Percentiles rank a stretch among this genome's conserved stretches.
These are phyloP conservation scores for Cytospora leucostoma DNA, from an alignment of 2,329 filamentous ascomycete genomes.

Conservation along the genomic window DNA sequence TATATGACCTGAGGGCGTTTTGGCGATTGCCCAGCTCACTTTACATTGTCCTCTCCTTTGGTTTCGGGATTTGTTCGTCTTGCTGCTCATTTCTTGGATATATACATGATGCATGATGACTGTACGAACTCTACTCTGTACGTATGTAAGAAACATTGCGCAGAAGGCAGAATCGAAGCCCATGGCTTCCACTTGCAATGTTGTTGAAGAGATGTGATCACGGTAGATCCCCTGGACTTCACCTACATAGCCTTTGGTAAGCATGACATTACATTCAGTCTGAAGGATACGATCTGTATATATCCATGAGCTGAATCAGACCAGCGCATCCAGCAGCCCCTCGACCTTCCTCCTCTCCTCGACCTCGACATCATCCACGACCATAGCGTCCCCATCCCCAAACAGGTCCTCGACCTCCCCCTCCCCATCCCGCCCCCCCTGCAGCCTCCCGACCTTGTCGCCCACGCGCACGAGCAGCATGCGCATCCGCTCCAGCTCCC, in stretches of 20 bases:
- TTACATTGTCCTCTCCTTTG: conserved; percentile 3
- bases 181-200: not conserved
- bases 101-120: not conserved
- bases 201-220: not conserved
- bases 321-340: conserved; percentile 41
- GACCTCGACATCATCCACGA: conserved; percentile 40
- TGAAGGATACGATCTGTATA: too few species aligned
- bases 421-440: conserved; percentile 28
- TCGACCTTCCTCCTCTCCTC: conserved; percentile 47
- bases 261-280: too few species aligned
- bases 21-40: conserved; percentile 11
- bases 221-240: not conserved
- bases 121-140: not conserved
- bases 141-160: not conserved
- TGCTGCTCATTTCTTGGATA: not conserved
- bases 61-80: not conserved
- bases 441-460: conserved; percentile 50
- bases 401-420: conserved; percentile 17
- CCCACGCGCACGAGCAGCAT: conserved; percentile 62
- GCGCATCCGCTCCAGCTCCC: conserved; percentile 67
- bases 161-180: not conserved
- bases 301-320: too few species aligned
- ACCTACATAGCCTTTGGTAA: not conserved
- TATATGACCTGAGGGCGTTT: not conserved
- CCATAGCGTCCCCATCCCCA: conserved; percentile 30